Conservation (phyloP, 805 yeast species). For the Phaffomyces thermotolerans region DNA sequence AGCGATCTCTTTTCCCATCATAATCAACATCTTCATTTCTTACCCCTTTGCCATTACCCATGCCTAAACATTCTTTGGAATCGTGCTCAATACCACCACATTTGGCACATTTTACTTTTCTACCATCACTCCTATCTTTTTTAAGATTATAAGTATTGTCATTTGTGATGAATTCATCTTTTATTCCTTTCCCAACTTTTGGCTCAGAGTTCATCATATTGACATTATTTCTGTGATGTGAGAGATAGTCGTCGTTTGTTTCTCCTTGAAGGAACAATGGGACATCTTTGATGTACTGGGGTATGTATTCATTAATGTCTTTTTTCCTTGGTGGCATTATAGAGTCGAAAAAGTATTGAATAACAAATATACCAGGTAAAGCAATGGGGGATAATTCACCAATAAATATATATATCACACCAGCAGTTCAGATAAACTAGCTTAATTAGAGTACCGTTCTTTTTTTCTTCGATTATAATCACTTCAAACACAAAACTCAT, state of each 20-base stretch:
- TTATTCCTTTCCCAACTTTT: conserved; percentile 48
- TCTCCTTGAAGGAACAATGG: conserved; percentile 32
- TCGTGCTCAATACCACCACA: conserved; percentile 48
- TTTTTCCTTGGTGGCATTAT: conserved; percentile 1
- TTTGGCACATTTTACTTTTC: conserved; percentile 42
- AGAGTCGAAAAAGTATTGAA: too few relatives aligned
- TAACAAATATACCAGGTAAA: too few relatives aligned
- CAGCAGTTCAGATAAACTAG: too few relatives aligned
- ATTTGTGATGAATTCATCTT: conserved; percentile 32
- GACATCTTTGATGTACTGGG: conserved; percentile 31
- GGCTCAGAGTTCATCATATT: conserved; percentile 40
- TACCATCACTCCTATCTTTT: conserved; percentile 2
- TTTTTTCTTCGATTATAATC: too few relatives aligned
- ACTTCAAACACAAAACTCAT: too few relatives aligned
- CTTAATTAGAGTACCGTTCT: too few relatives aligned
- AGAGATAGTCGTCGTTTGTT: conserved; percentile 35
- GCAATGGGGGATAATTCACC: too few relatives aligned
- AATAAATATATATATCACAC: too few relatives aligned
- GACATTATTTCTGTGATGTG: conserved; percentile 44
- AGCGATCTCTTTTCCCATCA: conserved; percentile 25
- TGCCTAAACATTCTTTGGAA: conserved; percentile 41
- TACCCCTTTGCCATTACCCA: conserved; percentile 9
- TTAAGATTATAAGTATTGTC: too few relatives aligned
- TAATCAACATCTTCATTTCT: conserved; percentile 22
- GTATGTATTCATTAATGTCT: conserved; percentile 30